These are phyloP conservation scores for Manihot esculenta DNA, from an alignment of 441 rosid species.

Conservation along the genomic window DNA sequence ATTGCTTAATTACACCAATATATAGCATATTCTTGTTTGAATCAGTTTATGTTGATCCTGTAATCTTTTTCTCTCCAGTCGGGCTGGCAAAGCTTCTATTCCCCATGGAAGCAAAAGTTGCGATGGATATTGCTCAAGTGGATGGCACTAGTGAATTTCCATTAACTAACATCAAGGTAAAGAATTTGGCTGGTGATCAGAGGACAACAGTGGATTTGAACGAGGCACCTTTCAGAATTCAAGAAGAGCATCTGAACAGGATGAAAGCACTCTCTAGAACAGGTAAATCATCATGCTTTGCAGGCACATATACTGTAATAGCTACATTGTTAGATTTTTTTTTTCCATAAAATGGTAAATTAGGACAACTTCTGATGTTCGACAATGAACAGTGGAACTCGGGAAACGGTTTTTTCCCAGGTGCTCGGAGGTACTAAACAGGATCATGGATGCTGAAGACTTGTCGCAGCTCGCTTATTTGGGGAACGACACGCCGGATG, in stretches of 20 bases:
- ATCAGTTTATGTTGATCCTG: slow-evolving; percentile 5
- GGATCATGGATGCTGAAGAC: slow-evolving; percentile 72
- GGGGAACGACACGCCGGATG: slow-evolving; percentile 55
- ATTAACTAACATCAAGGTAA: slow-evolving; percentile 37
- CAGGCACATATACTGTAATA: not conserved
- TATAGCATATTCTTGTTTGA: not conserved
- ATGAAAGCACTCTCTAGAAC: slow-evolving; percentile 61
- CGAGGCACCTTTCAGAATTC: slow-evolving; percentile 55
- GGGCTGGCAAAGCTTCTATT: slow-evolving; percentile 75
- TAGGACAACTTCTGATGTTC: too few species aligned
- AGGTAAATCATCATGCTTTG: slow-evolving; percentile 40
- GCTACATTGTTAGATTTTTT: not conserved
- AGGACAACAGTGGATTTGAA: slow-evolving; percentile 61
- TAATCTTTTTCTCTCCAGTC: slow-evolving; percentile 39
- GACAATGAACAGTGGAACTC: slow-evolving; percentile 64
- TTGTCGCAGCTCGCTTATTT: slow-evolving; percentile 47
- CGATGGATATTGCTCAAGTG: slow-evolving; percentile 59
- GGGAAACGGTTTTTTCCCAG: slow-evolving; percentile 78
- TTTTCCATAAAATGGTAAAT: too few species aligned
- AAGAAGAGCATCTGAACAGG: slow-evolving; percentile 67
- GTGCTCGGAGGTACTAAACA: slow-evolving; percentile 67
- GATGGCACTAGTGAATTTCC: slow-evolving; percentile 70
- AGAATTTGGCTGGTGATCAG: slow-evolving; percentile 29
- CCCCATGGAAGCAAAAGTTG: slow-evolving; percentile 79
- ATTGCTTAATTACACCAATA: not conserved